A percentile compares a stretch with the other conserved stretches of the same genome.
Evolutionary conservation across 495 filamentous ascomycete species (phyloP).

Genomic region (Saxophila tyrrhenica): DNA sequence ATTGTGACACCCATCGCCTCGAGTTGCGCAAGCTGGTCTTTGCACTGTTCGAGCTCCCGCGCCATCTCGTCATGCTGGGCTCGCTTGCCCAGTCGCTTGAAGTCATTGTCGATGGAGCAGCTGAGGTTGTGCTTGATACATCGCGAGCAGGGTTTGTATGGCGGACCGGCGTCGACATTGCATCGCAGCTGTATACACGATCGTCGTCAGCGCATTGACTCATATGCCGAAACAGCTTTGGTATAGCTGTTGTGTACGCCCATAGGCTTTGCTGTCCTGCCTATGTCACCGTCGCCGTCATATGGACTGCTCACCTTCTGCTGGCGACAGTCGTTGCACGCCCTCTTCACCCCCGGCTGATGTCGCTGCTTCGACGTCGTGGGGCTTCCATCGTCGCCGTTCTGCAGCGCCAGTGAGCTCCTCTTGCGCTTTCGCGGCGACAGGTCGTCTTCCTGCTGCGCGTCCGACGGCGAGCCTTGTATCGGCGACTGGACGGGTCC

Average conservation of each 20-base stretch:
- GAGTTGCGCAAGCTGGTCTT: constrained; percentile 31
- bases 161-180: constrained; percentile 53
- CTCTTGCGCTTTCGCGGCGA: constrained; percentile 16
- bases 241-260: constrained; percentile 2
- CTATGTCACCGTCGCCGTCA: not conserved
- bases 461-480: not conserved
- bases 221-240: constrained; percentile 1
- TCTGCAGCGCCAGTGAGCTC: constrained; percentile 1
- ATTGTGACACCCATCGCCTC: constrained; percentile 17
- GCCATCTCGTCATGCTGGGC: constrained; percentile 90
- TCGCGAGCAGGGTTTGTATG: constrained; percentile 67
- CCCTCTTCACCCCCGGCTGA: constrained; percentile 47
- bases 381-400: constrained; percentile 12
- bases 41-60: constrained; percentile 46
- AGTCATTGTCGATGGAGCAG: constrained; percentile 89
- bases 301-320: constrained; percentile 69
- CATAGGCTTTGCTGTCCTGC: not conserved
- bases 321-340: constrained; percentile 91
- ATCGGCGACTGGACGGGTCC: not conserved
- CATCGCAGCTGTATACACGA: constrained; percentile 56
- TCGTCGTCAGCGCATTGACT: constrained; percentile 12
- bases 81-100: constrained; percentile 86
- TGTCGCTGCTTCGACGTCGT: constrained; percentile 6
- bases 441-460: not conserved
- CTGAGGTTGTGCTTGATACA: constrained; percentile 76